Evolutionary conservation across 2,329 filamentous ascomycete genomes (phyloP), one percentile per base, ranked within the genome.

Genomic region (Xylaria sp.): DNA sequence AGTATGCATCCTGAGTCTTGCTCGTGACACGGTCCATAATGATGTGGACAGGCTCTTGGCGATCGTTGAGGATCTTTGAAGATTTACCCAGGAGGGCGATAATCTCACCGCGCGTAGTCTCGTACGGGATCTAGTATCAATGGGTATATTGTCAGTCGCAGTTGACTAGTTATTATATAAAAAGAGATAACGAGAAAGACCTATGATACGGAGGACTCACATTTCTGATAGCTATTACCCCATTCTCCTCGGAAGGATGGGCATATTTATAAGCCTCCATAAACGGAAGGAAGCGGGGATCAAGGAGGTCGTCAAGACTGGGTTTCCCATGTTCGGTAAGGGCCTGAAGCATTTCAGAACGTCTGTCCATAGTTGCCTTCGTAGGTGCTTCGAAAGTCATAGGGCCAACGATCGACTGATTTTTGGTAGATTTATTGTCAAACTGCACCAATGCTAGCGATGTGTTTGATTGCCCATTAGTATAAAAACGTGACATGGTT

Each of bases 211-310:
- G 2, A 15, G 8, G 3, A 77, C 83, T 76, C 67, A 84, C 83
- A 40, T 85, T 85, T 53, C 71, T 77, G 31, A 86, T 74, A 62
- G 80, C 79, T 19, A 85, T 48, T 11, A 86, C 81, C 2, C 81
- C 83, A 19, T 54, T 55, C 6, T 61, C 47, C 13, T 44, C 48
- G 7, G 38, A 9, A 1, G 43, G 59, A 1, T 13, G 17, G 3
- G 51, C 43, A 9, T 54, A 35, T 3, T 13, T 59, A 21, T 47
- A 59, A 2, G 8, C 27, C 37, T 54, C 49, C 5, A 23, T 38
- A 7, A 65, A 67, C 0, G 65, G 65, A 21, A 67, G 23, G 21
- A 62, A 60, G 8, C 41, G 29, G 6, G 48, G 44, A 31, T 53
- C 43, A 1, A 60, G 11, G 7, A 67, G 13, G 41, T 65, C 62